Conservation (phyloP, 1,284 basidiomycete genomes). For the Trichosporon sp. region DNA sequence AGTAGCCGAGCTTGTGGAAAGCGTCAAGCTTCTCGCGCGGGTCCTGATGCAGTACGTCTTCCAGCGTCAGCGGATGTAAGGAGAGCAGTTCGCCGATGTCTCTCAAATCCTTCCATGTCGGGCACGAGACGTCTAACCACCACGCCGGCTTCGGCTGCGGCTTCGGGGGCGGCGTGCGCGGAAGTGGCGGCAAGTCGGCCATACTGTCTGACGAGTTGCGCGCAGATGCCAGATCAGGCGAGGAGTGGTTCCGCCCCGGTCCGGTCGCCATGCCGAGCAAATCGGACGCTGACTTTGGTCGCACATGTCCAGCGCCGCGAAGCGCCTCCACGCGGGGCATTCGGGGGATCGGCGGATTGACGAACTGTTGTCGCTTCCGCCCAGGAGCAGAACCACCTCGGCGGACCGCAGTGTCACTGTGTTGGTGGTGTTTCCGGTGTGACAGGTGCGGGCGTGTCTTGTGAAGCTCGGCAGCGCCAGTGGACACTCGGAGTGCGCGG, state of each 20-base stretch:
- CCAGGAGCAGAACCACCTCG: constrained; percentile 30
- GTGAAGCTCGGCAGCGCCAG: constrained; percentile 2
- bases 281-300: constrained; percentile 44
- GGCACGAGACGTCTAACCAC: constrained; percentile 90
- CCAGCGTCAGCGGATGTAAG: constrained; percentile 86
- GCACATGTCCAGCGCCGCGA: constrained; percentile 17
- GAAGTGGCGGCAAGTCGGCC: neutral
- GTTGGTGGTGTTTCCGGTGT: neutral
- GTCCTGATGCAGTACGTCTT: constrained; percentile 93
- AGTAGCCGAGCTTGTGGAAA: constrained; percentile 85
- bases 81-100: constrained; percentile 63
- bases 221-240: neutral
- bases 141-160: constrained; percentile 49
- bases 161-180: neutral
- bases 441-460: neutral
- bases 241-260: neutral
- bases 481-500: constrained; percentile 50
- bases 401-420: constrained; percentile 16
- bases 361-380: constrained; percentile 18
- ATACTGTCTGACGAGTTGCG: neutral
- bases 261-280: constrained; percentile 31
- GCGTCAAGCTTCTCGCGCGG: constrained; percentile 87
- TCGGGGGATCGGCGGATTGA: constrained; percentile 28
- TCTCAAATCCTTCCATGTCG: constrained; percentile 83
- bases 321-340: constrained; percentile 30